Evolutionary conservation across 305 asterid species (phyloP).

Genomic region (Solanum chacoense): DNA sequence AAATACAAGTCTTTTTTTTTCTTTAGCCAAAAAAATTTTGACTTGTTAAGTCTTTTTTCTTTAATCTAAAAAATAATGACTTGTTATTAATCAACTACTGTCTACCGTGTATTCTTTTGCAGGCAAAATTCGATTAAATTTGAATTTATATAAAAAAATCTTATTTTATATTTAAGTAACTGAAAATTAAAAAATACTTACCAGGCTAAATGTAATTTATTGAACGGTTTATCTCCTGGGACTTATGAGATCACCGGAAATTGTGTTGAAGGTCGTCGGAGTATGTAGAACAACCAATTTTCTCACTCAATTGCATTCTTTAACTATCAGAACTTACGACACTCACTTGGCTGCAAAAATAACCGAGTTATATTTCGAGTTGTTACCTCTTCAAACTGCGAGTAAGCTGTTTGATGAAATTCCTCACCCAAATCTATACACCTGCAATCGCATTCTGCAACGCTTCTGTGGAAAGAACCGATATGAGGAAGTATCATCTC

Average conservation of each 20-base stretch:
- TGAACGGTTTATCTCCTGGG: neutral
- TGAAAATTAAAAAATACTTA: too few species aligned
- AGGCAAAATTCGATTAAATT: too few species aligned
- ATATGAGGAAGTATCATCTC: slow-evolving; percentile 25
- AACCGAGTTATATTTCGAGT: slow-evolving; percentile 10
- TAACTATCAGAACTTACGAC: slow-evolving; percentile 28
- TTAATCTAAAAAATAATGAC: neutral
- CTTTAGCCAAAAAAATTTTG: neutral
- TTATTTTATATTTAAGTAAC: too few species aligned
- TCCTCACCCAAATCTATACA: slow-evolving; percentile 21
- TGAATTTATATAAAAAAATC: too few species aligned
- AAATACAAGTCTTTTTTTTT: too few species aligned
- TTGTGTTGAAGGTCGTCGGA: slow-evolving; percentile 22
- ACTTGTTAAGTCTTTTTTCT: neutral
- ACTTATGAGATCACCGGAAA: slow-evolving; percentile 22
- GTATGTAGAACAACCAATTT: slow-evolving; percentile 21
- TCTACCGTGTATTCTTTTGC: neutral
- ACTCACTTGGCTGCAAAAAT: slow-evolving; percentile 23
- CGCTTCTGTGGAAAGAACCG: slow-evolving; percentile 26
- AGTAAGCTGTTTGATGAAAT: slow-evolving; percentile 70
- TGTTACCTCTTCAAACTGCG: slow-evolving; percentile 5
- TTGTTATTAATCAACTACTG: neutral
- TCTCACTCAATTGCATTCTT: slow-evolving; percentile 18
- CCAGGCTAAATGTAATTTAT: neutral
- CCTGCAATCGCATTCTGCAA: slow-evolving; percentile 37